phyloP scores from a whole-genome alignment of 495 filamentous ascomycete genomes.

The Zalerion maritima region DNA sequence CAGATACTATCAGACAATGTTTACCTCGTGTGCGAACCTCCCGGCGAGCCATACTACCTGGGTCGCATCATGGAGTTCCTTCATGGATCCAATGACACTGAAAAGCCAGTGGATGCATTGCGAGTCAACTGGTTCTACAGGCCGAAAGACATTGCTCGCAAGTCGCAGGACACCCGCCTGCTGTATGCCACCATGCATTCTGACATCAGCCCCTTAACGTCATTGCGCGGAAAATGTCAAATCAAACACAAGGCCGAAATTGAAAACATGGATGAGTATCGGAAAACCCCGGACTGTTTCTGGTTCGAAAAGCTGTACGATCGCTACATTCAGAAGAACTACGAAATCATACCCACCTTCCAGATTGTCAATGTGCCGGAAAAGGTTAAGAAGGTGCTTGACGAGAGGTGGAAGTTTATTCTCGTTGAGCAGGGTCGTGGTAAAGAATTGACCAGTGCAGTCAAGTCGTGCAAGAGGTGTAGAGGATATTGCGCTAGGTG shows the following conservation, averaged over 20 bases:
- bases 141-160: slow-evolving; percentile 86
- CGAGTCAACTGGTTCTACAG: slow-evolving; percentile 98
- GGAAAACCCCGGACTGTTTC: slow-evolving; percentile 70
- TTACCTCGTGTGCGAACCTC: slow-evolving; percentile 94
- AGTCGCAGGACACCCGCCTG: slow-evolving; percentile 73
- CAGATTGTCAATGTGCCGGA: slow-evolving; percentile 93
- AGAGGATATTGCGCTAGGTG: slow-evolving; percentile 77
- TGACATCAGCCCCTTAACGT: slow-evolving; percentile 82
- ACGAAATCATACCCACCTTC: slow-evolving; percentile 85
- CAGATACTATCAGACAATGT: slow-evolving; percentile 58
- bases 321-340: slow-evolving; percentile 92
- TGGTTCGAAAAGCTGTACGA: slow-evolving; percentile 98
- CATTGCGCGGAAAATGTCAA: slow-evolving; percentile 81
- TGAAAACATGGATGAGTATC: slow-evolving; percentile 64
- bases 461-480: slow-evolving; percentile 93
- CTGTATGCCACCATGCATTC: slow-evolving; percentile 98
- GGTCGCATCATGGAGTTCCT: slow-evolving; percentile 97
- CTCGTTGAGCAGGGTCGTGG: slow-evolving; percentile 79
- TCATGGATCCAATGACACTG: slow-evolving; percentile 57
- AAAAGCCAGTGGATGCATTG: slow-evolving; percentile 66
- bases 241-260: slow-evolving; percentile 83
- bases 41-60: slow-evolving; percentile 95
- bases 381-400: slow-evolving; percentile 83
- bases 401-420: slow-evolving; percentile 91
- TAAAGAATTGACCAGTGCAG: slow-evolving; percentile 91